A percentile compares a stretch with the other conserved stretches of the same genome.
phyloP scores from a whole-genome alignment of 2,329 filamentous ascomycete genomes.

The Magnaporthiopsis poae region DNA sequence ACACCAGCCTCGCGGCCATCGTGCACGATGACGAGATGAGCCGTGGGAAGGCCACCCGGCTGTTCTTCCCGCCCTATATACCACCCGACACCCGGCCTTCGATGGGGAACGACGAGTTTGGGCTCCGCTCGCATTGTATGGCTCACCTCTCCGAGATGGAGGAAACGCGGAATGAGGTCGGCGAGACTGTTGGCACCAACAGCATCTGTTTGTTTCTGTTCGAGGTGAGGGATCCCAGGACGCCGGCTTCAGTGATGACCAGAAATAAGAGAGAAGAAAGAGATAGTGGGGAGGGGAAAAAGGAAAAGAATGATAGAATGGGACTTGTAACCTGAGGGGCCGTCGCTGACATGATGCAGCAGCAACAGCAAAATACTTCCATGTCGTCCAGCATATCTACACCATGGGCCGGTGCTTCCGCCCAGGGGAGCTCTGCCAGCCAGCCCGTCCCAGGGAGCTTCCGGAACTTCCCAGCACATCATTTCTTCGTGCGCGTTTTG shows the following conservation, averaged over 20 bases:
- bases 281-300: neutral
- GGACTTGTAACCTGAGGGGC: neutral
- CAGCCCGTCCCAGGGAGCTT: conserved; percentile 37
- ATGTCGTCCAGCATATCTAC: conserved; percentile 9
- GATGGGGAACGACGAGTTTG: conserved; percentile 27
- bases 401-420: conserved; percentile 28
- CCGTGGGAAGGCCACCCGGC: conserved; percentile 20
- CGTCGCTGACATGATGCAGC: conserved; percentile 22
- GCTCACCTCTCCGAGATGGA: conserved; percentile 27
- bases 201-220: conserved; percentile 43
- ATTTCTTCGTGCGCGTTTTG: conserved; percentile 48
- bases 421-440: conserved; percentile 27
- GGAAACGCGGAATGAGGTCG: conserved; percentile 19
- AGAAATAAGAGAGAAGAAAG: conserved; percentile 6
- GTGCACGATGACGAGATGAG: conserved; percentile 16
- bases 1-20: conserved; percentile 30
- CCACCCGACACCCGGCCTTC: conserved; percentile 28
- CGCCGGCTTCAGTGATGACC: neutral
- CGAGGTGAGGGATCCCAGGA: conserved; percentile 32
- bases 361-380: conserved; percentile 23
- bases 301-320: neutral
- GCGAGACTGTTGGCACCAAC: conserved; percentile 19
- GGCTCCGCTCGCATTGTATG: conserved; percentile 34
- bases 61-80: conserved; percentile 31
- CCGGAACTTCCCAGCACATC: conserved; percentile 43